These are phyloP conservation scores for Nothopassalora personata DNA, from an alignment of 2,329 filamentous ascomycete species.

Conservation along the genomic window DNA sequence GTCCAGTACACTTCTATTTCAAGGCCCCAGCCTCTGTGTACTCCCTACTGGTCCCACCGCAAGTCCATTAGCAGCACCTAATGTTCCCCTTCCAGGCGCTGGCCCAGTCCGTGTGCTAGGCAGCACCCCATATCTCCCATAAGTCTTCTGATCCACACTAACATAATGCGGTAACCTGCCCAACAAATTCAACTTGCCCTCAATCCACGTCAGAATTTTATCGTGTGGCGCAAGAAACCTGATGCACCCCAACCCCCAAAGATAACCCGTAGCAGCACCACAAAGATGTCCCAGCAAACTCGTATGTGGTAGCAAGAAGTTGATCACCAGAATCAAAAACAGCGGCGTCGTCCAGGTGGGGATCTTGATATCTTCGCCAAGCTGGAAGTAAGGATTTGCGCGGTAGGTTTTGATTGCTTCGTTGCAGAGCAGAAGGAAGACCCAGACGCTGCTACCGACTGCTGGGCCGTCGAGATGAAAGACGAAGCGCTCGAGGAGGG, in stretches of 20 bases:
- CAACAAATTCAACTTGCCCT: slow-evolving; percentile 79
- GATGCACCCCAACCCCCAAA: slow-evolving; percentile 82
- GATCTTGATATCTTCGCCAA: slow-evolving; percentile 59
- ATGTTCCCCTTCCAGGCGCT: slow-evolving; percentile 26
- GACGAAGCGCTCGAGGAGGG: slow-evolving; percentile 69
- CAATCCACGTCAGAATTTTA: slow-evolving; percentile 78
- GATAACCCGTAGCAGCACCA: slow-evolving; percentile 76
- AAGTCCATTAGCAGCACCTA: slow-evolving; percentile 32
- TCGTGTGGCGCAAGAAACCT: slow-evolving; percentile 87
- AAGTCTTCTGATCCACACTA: slow-evolving; percentile 92
- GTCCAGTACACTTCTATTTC: slow-evolving; percentile 24
- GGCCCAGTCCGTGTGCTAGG: slow-evolving; percentile 42
- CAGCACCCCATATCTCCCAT: slow-evolving; percentile 83
- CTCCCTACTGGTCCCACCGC: slow-evolving; percentile 58
- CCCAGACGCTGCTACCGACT: slow-evolving; percentile 85
- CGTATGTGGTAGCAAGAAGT: slow-evolving; percentile 71
- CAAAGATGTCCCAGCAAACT: slow-evolving; percentile 84
- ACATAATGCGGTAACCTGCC: slow-evolving; percentile 85
- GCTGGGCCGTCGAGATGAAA: slow-evolving; percentile 67
- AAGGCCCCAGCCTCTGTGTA: slow-evolving; percentile 65
- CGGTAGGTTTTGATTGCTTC: slow-evolving; percentile 84
- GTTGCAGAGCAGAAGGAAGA: slow-evolving; percentile 78
- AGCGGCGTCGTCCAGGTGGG: slow-evolving; percentile 90
- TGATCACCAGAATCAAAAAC: slow-evolving; percentile 67
- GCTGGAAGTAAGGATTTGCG: slow-evolving; percentile 69